Evolutionary conservation across 345 rosid species (phyloP).

Genomic region (Lepidium sativum): DNA sequence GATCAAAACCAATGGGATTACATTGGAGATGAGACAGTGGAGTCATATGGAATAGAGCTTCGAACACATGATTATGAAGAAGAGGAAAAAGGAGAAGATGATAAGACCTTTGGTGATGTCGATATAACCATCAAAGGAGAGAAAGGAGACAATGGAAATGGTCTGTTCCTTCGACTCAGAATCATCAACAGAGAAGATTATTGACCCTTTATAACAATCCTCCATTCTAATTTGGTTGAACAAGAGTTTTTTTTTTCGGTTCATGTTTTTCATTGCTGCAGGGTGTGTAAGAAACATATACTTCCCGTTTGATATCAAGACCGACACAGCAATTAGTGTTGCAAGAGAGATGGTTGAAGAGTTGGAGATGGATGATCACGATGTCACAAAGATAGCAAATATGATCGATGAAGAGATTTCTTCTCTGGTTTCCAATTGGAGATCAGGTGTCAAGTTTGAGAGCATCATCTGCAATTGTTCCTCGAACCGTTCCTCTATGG

Average conservation of each 20-base stretch:
- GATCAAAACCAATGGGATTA: conserved; percentile 42
- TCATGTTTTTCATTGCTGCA: too few relatives aligned
- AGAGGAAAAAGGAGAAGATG: conserved; percentile 37
- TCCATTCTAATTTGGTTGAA: neutral
- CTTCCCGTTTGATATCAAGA: conserved; percentile 71
- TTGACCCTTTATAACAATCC: neutral
- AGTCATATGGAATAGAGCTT: conserved; percentile 51
- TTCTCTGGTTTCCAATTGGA: conserved; percentile 74
- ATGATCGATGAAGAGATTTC: conserved; percentile 87
- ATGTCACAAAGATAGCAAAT: conserved; percentile 70
- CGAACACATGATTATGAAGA: conserved; percentile 44
- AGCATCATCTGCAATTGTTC: conserved; percentile 39
- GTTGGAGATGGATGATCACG: conserved; percentile 73
- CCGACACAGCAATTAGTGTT: conserved; percentile 75
- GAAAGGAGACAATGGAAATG: conserved; percentile 48
- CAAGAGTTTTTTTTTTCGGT: neutral
- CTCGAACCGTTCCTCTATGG: conserved; percentile 51
- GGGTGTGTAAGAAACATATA: conserved; percentile 76
- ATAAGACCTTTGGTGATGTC: conserved; percentile 24
- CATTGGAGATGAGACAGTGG: conserved; percentile 37
- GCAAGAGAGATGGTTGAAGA: conserved; percentile 97
- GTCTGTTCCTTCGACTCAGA: conserved; percentile 65
- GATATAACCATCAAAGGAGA: conserved; percentile 83
- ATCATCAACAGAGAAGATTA: conserved; percentile 81
- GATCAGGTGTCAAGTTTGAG: conserved; percentile 34